phyloP scores from a whole-genome alignment of 208 protist species.

The Crithidia thermophila region DNA sequence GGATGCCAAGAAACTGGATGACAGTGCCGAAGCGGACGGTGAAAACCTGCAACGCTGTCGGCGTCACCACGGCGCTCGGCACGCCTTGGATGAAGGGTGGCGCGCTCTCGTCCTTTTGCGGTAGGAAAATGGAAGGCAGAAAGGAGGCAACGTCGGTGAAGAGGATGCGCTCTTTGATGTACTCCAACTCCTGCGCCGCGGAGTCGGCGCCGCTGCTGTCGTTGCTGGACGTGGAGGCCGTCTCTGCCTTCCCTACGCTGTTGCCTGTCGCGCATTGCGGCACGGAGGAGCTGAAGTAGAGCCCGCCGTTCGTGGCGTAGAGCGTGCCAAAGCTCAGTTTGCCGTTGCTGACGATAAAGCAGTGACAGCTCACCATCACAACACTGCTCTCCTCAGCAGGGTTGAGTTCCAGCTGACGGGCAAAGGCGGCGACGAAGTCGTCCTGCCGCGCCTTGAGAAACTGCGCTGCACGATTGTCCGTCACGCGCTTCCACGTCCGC shows the following conservation, averaged over 20 bases:
- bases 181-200: slow-evolving; percentile 22
- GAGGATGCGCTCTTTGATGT: slow-evolving; percentile 52
- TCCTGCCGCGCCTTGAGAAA: slow-evolving; percentile 27
- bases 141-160: slow-evolving; percentile 52
- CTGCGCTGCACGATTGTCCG: slow-evolving; percentile 16
- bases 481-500: slow-evolving; percentile 35
- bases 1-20: slow-evolving; percentile 56
- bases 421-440: slow-evolving; percentile 46
- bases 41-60: slow-evolving; percentile 69
- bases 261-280: neutral
- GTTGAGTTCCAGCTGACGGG: slow-evolving; percentile 58
- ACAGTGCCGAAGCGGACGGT: slow-evolving; percentile 43
- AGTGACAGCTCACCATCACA: slow-evolving; percentile 52
- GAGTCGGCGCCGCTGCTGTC: neutral
- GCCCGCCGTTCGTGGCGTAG: slow-evolving; percentile 46
- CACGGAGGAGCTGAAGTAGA: slow-evolving; percentile 53
- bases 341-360: slow-evolving; percentile 52
- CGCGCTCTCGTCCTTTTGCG: slow-evolving; percentile 17
- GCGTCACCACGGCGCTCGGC: slow-evolving; percentile 44
- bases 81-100: slow-evolving; percentile 46
- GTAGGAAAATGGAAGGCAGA: slow-evolving; percentile 54
- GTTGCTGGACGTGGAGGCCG: neutral
- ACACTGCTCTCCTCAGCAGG: slow-evolving; percentile 30
- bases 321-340: slow-evolving; percentile 36
- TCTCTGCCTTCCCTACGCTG: neutral